phyloP scores from a whole-genome alignment of 129 eudicot species.

The Pittosporum tobira region DNA sequence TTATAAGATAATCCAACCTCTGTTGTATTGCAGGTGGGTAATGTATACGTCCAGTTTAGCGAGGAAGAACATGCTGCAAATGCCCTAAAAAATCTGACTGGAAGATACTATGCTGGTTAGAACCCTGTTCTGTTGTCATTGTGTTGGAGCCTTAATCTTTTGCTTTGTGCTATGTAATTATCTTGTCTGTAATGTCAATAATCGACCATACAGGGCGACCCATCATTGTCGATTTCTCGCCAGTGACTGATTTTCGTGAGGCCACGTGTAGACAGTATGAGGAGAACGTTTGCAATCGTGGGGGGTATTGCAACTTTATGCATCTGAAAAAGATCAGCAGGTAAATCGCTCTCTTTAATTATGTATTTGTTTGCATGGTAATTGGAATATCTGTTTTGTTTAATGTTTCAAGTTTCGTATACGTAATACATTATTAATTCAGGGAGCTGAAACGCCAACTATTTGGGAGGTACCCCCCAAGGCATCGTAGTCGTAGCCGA shows the following conservation, averaged over 20 bases:
- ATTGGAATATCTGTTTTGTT: too few relatives aligned
- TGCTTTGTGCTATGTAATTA: background rate
- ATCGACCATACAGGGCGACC: conserved; percentile 60
- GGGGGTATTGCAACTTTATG: conserved; percentile 87
- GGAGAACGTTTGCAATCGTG: conserved; percentile 84
- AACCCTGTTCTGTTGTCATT: background rate
- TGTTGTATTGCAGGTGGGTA: conserved; percentile 62
- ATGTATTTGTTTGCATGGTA: too few relatives aligned
- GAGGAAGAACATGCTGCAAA: conserved; percentile 91
- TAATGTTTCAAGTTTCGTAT: too few relatives aligned
- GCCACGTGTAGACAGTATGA: conserved; percentile 93
- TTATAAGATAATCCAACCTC: background rate
- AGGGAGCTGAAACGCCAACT: conserved; percentile 72
- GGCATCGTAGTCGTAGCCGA: conserved; percentile 63
- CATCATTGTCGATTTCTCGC: conserved; percentile 92
- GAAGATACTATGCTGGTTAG: conserved; percentile 84
- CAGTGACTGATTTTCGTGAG: conserved; percentile 93
- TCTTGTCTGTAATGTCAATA: background rate
- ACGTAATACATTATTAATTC: too few relatives aligned
- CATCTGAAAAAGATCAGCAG: conserved; percentile 77
- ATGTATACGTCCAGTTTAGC: too few relatives aligned
- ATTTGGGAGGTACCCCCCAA: conserved; percentile 61
- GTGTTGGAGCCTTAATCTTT: background rate
- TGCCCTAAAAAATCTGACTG: conserved; percentile 68
- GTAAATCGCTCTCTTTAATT: conserved; percentile 19